A percentile compares a stretch with the other conserved stretches of the same genome.
phyloP scores from a whole-genome alignment of 108 stramenopile species.

The Nitzschia putrida region DNA sequence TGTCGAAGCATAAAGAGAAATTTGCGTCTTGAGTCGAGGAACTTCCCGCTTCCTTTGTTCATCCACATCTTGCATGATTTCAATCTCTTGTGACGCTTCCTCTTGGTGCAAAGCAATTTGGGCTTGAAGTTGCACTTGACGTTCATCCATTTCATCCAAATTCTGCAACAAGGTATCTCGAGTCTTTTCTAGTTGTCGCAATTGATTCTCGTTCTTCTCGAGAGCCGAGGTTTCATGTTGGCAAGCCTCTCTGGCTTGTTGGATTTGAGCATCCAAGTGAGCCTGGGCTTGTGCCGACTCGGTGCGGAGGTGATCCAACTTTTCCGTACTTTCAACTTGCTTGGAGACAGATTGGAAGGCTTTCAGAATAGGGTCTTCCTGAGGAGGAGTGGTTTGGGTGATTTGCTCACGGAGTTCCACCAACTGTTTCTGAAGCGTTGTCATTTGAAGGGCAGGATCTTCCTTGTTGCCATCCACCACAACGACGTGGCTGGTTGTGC shows the following conservation, averaged over 20 bases:
- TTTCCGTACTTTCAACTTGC: neutral
- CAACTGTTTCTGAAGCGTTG: neutral
- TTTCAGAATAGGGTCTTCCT: constrained; percentile 13
- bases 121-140: constrained; percentile 18
- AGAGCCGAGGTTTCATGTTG: constrained; percentile 28
- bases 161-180: constrained; percentile 18
- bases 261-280: constrained; percentile 18
- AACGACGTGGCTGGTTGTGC: constrained; percentile 6
- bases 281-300: constrained; percentile 17
- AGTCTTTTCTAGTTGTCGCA: constrained; percentile 16
- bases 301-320: neutral
- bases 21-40: constrained; percentile 40
- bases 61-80: constrained; percentile 45
- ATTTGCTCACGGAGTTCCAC: neutral
- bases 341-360: constrained; percentile 8
- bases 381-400: neutral
- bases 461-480: constrained; percentile 8
- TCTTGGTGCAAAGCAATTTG: constrained; percentile 35
- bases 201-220: constrained; percentile 5
- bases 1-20: constrained; percentile 46
- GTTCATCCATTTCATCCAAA: constrained; percentile 29
- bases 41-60: constrained; percentile 44
- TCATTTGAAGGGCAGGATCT: neutral
- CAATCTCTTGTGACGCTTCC: constrained; percentile 39
- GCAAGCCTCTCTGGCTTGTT: constrained; percentile 24